Evolutionary conservation across 1,139 yeast species (phyloP).

Genomic region (Debaryomycetaceae sp.): DNA sequence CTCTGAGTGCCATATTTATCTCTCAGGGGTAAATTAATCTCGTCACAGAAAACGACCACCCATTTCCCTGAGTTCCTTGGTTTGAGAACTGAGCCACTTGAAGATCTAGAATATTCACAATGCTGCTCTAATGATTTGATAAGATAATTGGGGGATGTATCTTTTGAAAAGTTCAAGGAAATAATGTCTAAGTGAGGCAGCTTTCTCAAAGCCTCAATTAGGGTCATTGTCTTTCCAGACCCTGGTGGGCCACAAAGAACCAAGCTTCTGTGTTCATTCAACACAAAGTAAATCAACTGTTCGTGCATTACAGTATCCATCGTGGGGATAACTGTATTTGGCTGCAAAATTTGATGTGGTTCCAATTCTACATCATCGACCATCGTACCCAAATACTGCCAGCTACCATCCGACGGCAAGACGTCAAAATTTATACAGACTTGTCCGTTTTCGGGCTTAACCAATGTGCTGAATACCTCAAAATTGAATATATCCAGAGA

Average conservation of each 20-base stretch:
- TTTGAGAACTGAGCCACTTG: constrained; percentile 49
- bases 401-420: constrained; percentile 42
- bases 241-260: constrained; percentile 97
- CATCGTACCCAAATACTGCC: constrained; percentile 45
- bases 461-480: constrained; percentile 13
- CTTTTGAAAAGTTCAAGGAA: constrained; percentile 80
- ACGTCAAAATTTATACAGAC: constrained; percentile 44
- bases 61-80: constrained; percentile 68
- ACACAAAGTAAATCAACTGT: constrained; percentile 50
- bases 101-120: constrained; percentile 57
- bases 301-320: constrained; percentile 74
- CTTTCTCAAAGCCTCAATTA: constrained; percentile 64
- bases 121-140: constrained; percentile 68
- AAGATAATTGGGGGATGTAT: constrained; percentile 63
- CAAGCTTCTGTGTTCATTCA: constrained; percentile 58
- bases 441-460: constrained; percentile 9
- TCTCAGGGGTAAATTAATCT: constrained; percentile 73
- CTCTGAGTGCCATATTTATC: constrained; percentile 78
- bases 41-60: constrained; percentile 89
- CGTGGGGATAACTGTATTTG: constrained; percentile 75
- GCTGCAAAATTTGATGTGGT: constrained; percentile 58
- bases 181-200: constrained; percentile 58
- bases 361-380: constrained; percentile 54
- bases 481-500: constrained; percentile 24
- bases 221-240: constrained; percentile 92